Percentiles rank a stretch among this genome's conserved stretches.
Conservation (phyloP, 2,329 filamentous ascomycete genomes). For the Aspergillus pseudotamarii region DNA sequence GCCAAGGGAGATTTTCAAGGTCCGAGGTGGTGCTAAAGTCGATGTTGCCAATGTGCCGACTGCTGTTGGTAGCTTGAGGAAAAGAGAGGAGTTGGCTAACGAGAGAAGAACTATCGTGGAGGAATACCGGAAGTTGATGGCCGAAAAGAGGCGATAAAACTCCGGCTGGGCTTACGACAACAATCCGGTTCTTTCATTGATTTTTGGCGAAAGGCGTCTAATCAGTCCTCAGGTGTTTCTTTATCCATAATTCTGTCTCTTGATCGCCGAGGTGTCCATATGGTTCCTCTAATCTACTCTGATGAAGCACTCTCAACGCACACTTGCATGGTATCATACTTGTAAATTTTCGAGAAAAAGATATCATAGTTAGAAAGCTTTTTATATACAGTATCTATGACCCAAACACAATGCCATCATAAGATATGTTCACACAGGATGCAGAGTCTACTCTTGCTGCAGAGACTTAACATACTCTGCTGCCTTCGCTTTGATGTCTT, state of each 20-base stretch:
- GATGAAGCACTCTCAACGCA: not conserved
- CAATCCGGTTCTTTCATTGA: not conserved
- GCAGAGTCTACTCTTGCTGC: constrained; percentile 29
- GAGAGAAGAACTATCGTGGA: constrained; percentile 73
- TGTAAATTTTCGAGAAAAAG: not conserved
- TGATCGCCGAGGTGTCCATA: not conserved
- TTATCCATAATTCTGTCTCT: not conserved
- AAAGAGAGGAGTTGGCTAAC: constrained; percentile 71
- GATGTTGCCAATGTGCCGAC: constrained; percentile 71
- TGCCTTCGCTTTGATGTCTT: constrained; percentile 71
- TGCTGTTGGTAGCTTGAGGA: constrained; percentile 69
- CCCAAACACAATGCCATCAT: constrained; percentile 19
- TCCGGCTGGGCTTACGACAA: not conserved
- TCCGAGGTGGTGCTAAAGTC: constrained; percentile 65
- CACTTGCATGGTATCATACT: constrained; percentile 6
- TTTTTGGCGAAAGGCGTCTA: not conserved
- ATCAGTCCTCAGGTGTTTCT: not conserved
- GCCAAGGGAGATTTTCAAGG: constrained; percentile 65
- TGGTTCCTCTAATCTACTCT: not conserved
- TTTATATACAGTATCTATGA: constrained; percentile 21
- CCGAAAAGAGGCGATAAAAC: constrained; percentile 46
- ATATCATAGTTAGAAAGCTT: constrained; percentile 9
- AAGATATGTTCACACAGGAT: constrained; percentile 4
- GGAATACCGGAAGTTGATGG: constrained; percentile 72
- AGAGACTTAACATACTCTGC: constrained; percentile 66